Percentiles rank a stretch among this genome's conserved stretches.
Conservation (phyloP, 305 asterid species). For the Solanum hybrid region DNA sequence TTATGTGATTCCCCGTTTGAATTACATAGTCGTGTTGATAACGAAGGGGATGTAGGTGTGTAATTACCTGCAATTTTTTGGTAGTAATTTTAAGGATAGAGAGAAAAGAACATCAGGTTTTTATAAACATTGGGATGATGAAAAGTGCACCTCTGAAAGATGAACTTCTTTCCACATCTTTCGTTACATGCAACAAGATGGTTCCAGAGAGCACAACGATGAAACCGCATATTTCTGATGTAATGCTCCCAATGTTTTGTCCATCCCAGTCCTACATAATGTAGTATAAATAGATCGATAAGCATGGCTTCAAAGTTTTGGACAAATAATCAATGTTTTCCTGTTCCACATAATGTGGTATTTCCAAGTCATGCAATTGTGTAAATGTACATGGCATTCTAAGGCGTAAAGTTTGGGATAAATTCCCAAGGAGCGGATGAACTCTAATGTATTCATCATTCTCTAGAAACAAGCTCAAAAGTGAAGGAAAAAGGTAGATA, state of each 20-base stretch:
- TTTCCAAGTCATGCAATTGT: neutral
- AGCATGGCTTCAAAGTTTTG: neutral
- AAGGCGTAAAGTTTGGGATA: neutral
- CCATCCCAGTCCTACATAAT: conserved; percentile 67
- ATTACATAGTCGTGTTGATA: conserved; percentile 42
- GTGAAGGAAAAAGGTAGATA: neutral
- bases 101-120: neutral
- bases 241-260: conserved; percentile 51
- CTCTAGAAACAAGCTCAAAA: neutral
- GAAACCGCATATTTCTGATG: conserved; percentile 67
- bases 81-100: neutral
- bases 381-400: neutral
- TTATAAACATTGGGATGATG: neutral
- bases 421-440: neutral
- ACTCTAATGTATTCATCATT: neutral
- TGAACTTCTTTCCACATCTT: conserved; percentile 56
- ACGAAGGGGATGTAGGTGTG: conserved; percentile 57
- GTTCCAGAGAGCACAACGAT: conserved; percentile 69
- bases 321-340: neutral
- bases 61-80: conserved; percentile 32
- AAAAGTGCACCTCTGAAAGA: conserved; percentile 42
- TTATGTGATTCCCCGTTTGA: conserved; percentile 42
- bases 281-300: neutral
- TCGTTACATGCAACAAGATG: conserved; percentile 55
- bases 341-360: neutral